A percentile compares a stretch with the other conserved stretches of the same genome.
phyloP scores from a whole-genome alignment of 2,329 filamentous ascomycete genomes.

The Cercospora janseana region DNA sequence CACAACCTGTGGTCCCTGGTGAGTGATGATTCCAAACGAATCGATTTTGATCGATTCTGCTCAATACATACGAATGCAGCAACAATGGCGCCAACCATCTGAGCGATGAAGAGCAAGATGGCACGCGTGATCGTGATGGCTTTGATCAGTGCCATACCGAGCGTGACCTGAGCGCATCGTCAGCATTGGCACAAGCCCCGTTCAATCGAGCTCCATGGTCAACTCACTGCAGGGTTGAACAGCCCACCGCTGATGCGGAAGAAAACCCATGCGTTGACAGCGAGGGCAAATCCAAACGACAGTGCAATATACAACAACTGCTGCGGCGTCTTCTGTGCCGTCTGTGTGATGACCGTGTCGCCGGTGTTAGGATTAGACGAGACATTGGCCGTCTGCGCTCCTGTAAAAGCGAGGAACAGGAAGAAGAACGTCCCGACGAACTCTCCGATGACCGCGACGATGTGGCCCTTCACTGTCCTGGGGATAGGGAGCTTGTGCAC shows the following conservation, averaged over 20 bases:
- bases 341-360: conserved; percentile 28
- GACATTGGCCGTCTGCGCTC: conserved; percentile 48
- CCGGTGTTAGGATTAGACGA: conserved; percentile 26
- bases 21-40: not conserved
- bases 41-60: too few species aligned
- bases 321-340: conserved; percentile 38
- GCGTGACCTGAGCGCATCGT: conserved; percentile 27
- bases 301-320: conserved; percentile 43
- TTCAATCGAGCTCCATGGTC: too few species aligned
- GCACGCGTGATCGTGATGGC: conserved; percentile 31
- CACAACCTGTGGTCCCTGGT: conserved; percentile 21
- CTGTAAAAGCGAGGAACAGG: conserved; percentile 47
- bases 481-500: conserved; percentile 6
- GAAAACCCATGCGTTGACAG: conserved; percentile 44
- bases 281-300: conserved; percentile 43
- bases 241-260: conserved; percentile 39
- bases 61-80: conserved; percentile 8
- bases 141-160: conserved; percentile 39
- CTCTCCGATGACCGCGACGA: conserved; percentile 39
- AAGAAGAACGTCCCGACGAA: conserved; percentile 49
- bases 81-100: conserved; percentile 11
- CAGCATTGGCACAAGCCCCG: too few species aligned
- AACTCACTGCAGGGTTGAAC: conserved; percentile 39
- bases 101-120: conserved; percentile 8
- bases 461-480: conserved; percentile 25